These are phyloP conservation scores for Calonectria hongkongensis DNA, from an alignment of 2,329 filamentous ascomycete species.

Conservation along the genomic window DNA sequence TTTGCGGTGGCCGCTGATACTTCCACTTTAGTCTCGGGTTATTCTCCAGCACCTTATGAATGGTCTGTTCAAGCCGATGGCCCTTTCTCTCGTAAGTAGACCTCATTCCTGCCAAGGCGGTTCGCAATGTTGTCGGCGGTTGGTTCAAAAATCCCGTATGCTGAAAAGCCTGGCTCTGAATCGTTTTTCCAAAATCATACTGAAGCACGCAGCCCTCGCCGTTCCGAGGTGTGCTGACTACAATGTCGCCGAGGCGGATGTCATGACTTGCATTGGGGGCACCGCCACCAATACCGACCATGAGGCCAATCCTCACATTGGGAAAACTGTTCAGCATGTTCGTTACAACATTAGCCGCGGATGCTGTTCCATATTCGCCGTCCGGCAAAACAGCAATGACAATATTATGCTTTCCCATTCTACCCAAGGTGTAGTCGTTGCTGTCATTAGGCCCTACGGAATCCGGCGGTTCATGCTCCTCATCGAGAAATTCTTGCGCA, in stretches of 20 bases:
- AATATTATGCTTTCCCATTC: background rate
- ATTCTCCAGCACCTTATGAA: background rate
- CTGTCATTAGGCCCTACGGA: background rate
- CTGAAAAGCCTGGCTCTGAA: background rate
- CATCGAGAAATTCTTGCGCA: slow-evolving; percentile 53
- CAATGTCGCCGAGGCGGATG: background rate
- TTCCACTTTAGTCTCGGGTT: background rate
- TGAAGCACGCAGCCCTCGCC: background rate
- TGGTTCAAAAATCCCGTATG: background rate
- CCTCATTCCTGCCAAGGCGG: background rate
- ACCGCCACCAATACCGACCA: background rate
- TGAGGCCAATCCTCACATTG: background rate
- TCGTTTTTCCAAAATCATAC: slow-evolving; percentile 1
- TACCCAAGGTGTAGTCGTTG: background rate
- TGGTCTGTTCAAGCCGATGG: background rate
- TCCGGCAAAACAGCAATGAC: background rate
- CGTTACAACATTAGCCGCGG: background rate
- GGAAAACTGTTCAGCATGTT: background rate
- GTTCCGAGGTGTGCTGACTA: background rate
- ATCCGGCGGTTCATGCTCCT: slow-evolving; percentile 46
- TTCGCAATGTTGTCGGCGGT: background rate
- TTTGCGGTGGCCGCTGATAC: background rate
- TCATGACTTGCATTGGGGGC: slow-evolving; percentile 18
- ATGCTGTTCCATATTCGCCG: background rate
- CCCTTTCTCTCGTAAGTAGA: background rate